These are phyloP conservation scores for Penicillium griseofulvum DNA, from an alignment of 2,329 filamentous ascomycete species.

Conservation along the genomic window DNA sequence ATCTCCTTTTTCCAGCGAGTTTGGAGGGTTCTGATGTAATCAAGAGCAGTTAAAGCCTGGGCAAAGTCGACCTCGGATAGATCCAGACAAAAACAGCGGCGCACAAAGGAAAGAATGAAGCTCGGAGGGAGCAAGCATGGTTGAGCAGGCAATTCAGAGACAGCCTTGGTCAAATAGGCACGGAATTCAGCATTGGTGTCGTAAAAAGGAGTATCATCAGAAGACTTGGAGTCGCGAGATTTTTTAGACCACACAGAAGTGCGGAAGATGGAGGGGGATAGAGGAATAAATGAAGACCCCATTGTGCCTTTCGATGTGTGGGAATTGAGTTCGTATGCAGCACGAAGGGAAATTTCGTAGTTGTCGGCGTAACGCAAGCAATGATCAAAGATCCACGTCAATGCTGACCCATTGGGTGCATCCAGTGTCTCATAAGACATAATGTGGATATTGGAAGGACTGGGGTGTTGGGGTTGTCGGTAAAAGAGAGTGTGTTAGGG, in stretches of 20 bases:
- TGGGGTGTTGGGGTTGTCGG: not conserved
- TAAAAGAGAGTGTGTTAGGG: not conserved
- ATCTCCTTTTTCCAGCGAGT: constrained; percentile 59
- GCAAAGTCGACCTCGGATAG: constrained; percentile 62
- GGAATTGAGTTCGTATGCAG: constrained; percentile 66
- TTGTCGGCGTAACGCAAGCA: constrained; percentile 60
- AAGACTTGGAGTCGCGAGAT: constrained; percentile 21
- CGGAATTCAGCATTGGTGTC: constrained; percentile 44
- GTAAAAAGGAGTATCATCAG: constrained; percentile 17
- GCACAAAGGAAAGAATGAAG: constrained; percentile 63
- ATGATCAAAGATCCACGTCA: constrained; percentile 58
- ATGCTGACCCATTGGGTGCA: constrained; percentile 40
- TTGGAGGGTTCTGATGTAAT: constrained; percentile 65
- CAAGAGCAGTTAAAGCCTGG: constrained; percentile 63
- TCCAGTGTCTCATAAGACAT: constrained; percentile 20
- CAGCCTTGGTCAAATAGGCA: constrained; percentile 48
- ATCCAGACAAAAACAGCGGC: constrained; percentile 57
- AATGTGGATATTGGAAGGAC: not conserved
- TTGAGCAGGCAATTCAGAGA: constrained; percentile 58
- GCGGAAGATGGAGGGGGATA: constrained; percentile 32
- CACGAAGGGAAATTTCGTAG: constrained; percentile 65
- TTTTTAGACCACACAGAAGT: constrained; percentile 29
- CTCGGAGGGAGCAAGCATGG: constrained; percentile 60
- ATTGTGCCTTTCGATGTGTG: constrained; percentile 45
- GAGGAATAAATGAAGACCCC: constrained; percentile 20